Conservation (phyloP, 805 yeast species). For the Myxozyma vanderwaltii region DNA sequence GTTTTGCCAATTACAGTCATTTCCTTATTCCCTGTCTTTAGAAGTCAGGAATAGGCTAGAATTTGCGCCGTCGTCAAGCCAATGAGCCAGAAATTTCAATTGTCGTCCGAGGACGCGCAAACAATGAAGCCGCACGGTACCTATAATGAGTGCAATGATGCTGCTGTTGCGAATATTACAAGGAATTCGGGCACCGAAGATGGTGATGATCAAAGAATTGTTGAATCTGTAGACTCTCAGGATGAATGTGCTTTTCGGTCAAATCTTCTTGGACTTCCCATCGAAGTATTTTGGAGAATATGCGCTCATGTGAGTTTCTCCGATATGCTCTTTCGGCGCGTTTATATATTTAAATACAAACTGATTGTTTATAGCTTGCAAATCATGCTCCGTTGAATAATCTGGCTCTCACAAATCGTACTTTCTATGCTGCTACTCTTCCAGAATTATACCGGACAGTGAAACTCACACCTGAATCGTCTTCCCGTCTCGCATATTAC, state of each 20-base stretch:
- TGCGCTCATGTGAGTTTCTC: conserved; percentile 21
- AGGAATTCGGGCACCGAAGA: neutral
- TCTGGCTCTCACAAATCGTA: conserved; percentile 15
- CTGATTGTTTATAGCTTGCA: neutral
- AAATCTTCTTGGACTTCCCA: conserved; percentile 18
- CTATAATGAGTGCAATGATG: neutral
- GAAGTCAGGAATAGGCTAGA: no score
- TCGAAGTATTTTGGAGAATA: conserved; percentile 29
- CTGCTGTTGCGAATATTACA: neutral
- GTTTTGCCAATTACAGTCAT: no score
- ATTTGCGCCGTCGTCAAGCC: no score
- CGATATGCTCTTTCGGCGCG: neutral
- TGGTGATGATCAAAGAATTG: neutral
- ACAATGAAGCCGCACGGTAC: neutral
- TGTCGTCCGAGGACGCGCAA: no score
- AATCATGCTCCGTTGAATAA: conserved; percentile 11
- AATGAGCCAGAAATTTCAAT: no score
- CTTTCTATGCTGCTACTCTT: conserved; percentile 16
- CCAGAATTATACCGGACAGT: conserved; percentile 27
- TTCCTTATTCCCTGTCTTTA: neutral
- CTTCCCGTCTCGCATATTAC: conserved; percentile 9
- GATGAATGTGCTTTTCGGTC: neutral
- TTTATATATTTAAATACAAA: neutral
- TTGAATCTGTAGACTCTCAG: neutral
- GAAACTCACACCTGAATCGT: conserved; percentile 3